phyloP scores from a whole-genome alignment of 371 early-diverging fungal species.

The Lichtheimia hyalospora region DNA sequence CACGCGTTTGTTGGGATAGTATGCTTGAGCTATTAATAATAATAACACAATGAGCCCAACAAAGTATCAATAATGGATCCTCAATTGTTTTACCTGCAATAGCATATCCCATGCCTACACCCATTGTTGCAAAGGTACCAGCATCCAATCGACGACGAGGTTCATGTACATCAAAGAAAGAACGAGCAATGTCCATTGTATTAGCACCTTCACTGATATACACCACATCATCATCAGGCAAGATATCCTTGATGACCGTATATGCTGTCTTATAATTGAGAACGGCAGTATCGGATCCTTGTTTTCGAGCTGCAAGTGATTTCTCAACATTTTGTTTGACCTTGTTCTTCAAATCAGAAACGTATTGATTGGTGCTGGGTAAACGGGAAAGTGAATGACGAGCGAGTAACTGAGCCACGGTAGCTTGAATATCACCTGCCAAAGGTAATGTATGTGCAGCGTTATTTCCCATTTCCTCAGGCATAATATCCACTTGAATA shows the following conservation, averaged over 20 bases:
- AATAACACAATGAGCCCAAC: not conserved
- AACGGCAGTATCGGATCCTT: slow-evolving; percentile 42
- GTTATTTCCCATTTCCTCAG: slow-evolving; percentile 68
- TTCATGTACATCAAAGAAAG: slow-evolving; percentile 62
- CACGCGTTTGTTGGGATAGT: slow-evolving; percentile 53
- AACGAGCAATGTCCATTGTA: slow-evolving; percentile 85
- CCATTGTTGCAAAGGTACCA: slow-evolving; percentile 81
- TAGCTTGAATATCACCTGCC: slow-evolving; percentile 62
- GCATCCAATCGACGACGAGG: slow-evolving; percentile 79
- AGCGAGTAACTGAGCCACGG: slow-evolving; percentile 48
- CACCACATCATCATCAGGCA: slow-evolving; percentile 48
- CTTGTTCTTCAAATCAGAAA: slow-evolving; percentile 33
- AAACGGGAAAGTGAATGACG: slow-evolving; percentile 15
- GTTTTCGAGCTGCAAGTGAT: slow-evolving; percentile 24
- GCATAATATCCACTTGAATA: slow-evolving; percentile 73
- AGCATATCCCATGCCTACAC: slow-evolving; percentile 80
- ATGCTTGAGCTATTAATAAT: slow-evolving; percentile 50
- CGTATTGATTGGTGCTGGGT: slow-evolving; percentile 20
- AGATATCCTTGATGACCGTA: slow-evolving; percentile 53
- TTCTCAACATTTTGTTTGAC: slow-evolving; percentile 46
- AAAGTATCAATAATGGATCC: not conserved
- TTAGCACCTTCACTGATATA: slow-evolving; percentile 82
- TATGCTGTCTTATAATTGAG: slow-evolving; percentile 75
- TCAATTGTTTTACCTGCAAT: slow-evolving; percentile 52
- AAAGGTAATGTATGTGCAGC: slow-evolving; percentile 53